These are phyloP conservation scores for Claviceps sp. DNA, from an alignment of 2,329 filamentous ascomycete genomes.

Conservation along the genomic window DNA sequence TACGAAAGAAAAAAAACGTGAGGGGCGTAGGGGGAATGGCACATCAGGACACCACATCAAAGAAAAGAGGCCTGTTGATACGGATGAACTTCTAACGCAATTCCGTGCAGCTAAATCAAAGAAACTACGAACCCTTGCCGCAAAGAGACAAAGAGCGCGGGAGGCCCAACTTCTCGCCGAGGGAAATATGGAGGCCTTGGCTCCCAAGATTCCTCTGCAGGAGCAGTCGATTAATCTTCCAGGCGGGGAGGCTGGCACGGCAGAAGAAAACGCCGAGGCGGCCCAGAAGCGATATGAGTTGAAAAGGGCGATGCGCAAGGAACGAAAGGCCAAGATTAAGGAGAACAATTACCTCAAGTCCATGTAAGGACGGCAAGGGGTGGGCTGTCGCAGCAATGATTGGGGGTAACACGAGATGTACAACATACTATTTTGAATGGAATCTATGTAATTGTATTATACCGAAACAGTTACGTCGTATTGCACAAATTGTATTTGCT, in stretches of 20 bases:
- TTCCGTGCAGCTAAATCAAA: conserved; percentile 59
- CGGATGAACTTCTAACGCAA: not conserved
- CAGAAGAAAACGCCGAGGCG: conserved; percentile 33
- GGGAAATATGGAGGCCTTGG: conserved; percentile 52
- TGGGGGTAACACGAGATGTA: not conserved
- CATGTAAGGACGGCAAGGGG: conserved; percentile 35
- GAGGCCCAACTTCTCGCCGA: conserved; percentile 49
- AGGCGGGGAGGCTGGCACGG: conserved; percentile 26
- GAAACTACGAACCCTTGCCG: conserved; percentile 61
- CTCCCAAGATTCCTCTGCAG: conserved; percentile 59
- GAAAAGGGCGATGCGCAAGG: conserved; percentile 58
- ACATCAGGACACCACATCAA: too few species aligned
- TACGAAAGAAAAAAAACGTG: not conserved
- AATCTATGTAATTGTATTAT: conserved; percentile 16
- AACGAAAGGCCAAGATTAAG: conserved; percentile 67
- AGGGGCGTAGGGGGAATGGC: not conserved
- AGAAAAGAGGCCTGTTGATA: too few species aligned
- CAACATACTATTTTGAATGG: conserved; percentile 8
- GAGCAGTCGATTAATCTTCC: conserved; percentile 69
- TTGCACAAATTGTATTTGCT: too few species aligned
- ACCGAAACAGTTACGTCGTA: not conserved
- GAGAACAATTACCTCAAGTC: conserved; percentile 75
- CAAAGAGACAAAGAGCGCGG: conserved; percentile 44
- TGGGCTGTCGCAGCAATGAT: not conserved
- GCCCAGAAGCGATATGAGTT: conserved; percentile 45